phyloP scores from a whole-genome alignment of 345 rosid species.

The Eucalyptus rudis region DNA sequence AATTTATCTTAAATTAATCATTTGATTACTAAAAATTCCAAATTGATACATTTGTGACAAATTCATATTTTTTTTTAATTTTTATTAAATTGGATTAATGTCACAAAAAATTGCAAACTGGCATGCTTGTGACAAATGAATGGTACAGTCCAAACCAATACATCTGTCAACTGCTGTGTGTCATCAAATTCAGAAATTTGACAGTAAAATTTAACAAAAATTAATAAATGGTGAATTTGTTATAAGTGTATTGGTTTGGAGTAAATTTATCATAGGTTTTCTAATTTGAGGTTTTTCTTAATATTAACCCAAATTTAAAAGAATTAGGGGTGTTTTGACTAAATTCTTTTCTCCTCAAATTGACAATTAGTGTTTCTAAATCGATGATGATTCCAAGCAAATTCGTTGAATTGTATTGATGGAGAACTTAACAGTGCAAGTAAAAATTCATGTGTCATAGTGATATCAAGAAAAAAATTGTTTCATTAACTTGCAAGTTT shows the following conservation, averaged over 20 bases:
- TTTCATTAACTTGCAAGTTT: not conserved
- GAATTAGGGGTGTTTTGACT: not conserved
- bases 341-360: not conserved
- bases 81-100: too few relatives aligned
- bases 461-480: not conserved
- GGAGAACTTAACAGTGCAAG: not conserved
- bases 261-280: too few relatives aligned
- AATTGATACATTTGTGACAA: too few relatives aligned
- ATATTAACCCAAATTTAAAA: not conserved
- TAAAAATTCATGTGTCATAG: not conserved
- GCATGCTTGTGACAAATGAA: too few relatives aligned
- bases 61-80: too few relatives aligned
- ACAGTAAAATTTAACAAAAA: too few relatives aligned
- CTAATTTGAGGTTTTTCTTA: too few relatives aligned
- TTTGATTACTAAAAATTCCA: fast-evolving
- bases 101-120: too few relatives aligned
- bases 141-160: fast-evolving
- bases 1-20: too few relatives aligned
- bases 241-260: fast-evolving
- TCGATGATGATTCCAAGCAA: not conserved
- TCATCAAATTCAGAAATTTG: too few relatives aligned
- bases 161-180: fast-evolving
- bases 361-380: not conserved
- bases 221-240: too few relatives aligned
- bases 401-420: not conserved